phyloP scores from a whole-genome alignment of 768 basidiomycete genomes.

The Pholiota conissans region DNA sequence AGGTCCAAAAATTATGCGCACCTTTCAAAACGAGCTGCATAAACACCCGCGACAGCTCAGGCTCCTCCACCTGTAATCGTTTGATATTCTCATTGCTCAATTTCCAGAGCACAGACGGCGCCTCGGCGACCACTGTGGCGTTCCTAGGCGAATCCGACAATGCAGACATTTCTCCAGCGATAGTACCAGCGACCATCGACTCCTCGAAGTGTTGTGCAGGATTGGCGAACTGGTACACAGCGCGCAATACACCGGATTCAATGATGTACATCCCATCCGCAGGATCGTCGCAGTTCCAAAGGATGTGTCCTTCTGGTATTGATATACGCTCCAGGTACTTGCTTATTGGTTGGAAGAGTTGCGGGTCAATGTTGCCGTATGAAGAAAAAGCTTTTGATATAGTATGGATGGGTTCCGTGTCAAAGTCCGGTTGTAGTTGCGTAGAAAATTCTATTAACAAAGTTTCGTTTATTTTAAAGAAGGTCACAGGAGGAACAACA shows the following conservation, averaged over 20 bases:
- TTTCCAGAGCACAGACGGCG: conserved; percentile 78
- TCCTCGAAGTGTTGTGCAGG: conserved; percentile 72
- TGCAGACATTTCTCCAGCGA: conserved; percentile 90
- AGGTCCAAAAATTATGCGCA: conserved; percentile 37
- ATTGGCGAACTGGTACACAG: conserved; percentile 77
- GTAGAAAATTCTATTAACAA: conserved; percentile 27
- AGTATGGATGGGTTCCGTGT: conserved; percentile 68
- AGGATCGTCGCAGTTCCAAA: conserved; percentile 78
- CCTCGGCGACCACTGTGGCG: conserved; percentile 83
- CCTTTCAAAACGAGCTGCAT: conserved; percentile 74
- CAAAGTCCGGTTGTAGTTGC: conserved; percentile 29
- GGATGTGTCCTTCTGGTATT: conserved; percentile 53
- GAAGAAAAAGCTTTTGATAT: conserved; percentile 81
- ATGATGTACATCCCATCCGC: conserved; percentile 89
- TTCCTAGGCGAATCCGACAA: conserved; percentile 80
- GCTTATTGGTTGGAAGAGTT: conserved; percentile 61
- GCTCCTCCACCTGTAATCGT: conserved; percentile 65
- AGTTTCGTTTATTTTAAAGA: neutral
- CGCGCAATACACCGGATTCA: conserved; percentile 82
- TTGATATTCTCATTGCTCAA: conserved; percentile 59
- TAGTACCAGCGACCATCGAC: conserved; percentile 90
- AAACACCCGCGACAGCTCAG: conserved; percentile 64
- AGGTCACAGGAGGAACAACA: neutral
- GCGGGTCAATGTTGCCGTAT: conserved; percentile 55
- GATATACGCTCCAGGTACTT: conserved; percentile 70